phyloP scores from a whole-genome alignment of 805 yeast species.

The Zygosaccharomyces kombuchaensis region DNA sequence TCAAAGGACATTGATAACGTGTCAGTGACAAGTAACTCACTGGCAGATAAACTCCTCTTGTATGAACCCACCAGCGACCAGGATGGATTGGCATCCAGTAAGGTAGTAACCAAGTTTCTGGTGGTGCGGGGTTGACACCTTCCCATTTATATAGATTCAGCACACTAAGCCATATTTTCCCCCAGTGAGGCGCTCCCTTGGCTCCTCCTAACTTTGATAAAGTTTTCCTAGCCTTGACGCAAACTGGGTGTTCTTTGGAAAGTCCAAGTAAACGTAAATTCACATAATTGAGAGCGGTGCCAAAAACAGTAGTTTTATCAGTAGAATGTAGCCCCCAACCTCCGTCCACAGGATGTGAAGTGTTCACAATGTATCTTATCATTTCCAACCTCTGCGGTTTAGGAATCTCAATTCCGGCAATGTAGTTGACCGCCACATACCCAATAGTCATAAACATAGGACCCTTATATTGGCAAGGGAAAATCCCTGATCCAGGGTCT shows the following conservation, averaged over 20 bases:
- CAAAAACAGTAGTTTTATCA: constrained; percentile 93
- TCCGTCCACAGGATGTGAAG: constrained; percentile 97
- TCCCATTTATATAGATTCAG: constrained; percentile 86
- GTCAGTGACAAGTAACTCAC: constrained; percentile 73
- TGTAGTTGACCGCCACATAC: constrained; percentile 68
- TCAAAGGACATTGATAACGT: constrained; percentile 51
- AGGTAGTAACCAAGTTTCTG: constrained; percentile 89
- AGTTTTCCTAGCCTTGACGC: constrained; percentile 68
- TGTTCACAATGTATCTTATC: constrained; percentile 80
- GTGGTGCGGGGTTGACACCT: constrained; percentile 98
- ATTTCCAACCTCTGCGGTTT: constrained; percentile 63
- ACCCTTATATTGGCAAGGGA: constrained; percentile 92
- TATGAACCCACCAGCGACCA: constrained; percentile 98
- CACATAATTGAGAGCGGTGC: constrained; percentile 85
- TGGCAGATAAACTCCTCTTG: constrained; percentile 85
- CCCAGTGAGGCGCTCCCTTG: constrained; percentile 92
- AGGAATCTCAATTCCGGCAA: constrained; percentile 63
- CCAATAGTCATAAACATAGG: constrained; percentile 98
- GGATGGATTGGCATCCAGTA: constrained; percentile 83
- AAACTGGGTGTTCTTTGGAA: constrained; percentile 66
- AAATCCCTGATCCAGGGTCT: constrained; percentile 70
- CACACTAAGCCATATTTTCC: constrained; percentile 83
- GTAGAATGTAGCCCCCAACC: constrained; percentile 97
- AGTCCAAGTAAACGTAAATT: constrained; percentile 77
- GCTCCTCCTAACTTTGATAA: constrained; percentile 83